phyloP scores from a whole-genome alignment of 352 stramenopile genomes.

The Pythium utonaiense region DNA sequence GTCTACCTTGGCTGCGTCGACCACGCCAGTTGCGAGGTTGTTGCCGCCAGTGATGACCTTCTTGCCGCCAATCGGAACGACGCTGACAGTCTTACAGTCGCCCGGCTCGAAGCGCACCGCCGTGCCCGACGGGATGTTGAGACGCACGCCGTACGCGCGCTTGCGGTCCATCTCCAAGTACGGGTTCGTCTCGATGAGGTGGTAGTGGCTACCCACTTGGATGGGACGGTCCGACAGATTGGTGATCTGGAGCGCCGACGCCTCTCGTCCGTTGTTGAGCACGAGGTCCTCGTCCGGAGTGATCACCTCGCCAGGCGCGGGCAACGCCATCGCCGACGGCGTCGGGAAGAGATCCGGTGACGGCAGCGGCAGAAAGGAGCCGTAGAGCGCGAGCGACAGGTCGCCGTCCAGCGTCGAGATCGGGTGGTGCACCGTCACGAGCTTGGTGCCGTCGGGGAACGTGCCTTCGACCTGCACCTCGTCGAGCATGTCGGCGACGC shows the following conservation, averaged over 20 bases:
- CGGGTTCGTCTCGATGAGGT: slow-evolving; percentile 95
- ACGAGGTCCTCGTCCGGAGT: slow-evolving; percentile 60
- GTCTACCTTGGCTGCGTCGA: slow-evolving; percentile 53
- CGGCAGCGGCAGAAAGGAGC: slow-evolving; percentile 92
- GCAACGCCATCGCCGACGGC: slow-evolving; percentile 9
- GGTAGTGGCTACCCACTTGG: slow-evolving; percentile 93
- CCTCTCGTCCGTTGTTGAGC: slow-evolving; percentile 76
- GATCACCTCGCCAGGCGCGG: slow-evolving; percentile 54
- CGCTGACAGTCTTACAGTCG: slow-evolving; percentile 93
- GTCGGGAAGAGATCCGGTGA: slow-evolving; percentile 56
- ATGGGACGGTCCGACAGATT: slow-evolving; percentile 96
- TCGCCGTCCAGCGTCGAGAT: slow-evolving; percentile 90
- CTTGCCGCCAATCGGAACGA: slow-evolving; percentile 92
- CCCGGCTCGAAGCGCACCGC: slow-evolving; percentile 96
- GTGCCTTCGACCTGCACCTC: slow-evolving; percentile 97
- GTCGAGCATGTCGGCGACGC: slow-evolving; percentile 87
- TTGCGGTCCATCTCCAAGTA: slow-evolving; percentile 94
- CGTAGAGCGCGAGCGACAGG: slow-evolving; percentile 90
- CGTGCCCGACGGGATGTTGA: slow-evolving; percentile 93
- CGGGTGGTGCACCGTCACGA: slow-evolving; percentile 94
- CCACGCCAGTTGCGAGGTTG: slow-evolving; percentile 79
- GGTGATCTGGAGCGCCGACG: slow-evolving; percentile 89
- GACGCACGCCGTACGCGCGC: slow-evolving; percentile 86
- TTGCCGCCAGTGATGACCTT: slow-evolving; percentile 87
- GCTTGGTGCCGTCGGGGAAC: slow-evolving; percentile 97